Evolutionary conservation across 1,139 yeast genomes (phyloP).

Genomic region (Nakaseomyces bracarensis): DNA sequence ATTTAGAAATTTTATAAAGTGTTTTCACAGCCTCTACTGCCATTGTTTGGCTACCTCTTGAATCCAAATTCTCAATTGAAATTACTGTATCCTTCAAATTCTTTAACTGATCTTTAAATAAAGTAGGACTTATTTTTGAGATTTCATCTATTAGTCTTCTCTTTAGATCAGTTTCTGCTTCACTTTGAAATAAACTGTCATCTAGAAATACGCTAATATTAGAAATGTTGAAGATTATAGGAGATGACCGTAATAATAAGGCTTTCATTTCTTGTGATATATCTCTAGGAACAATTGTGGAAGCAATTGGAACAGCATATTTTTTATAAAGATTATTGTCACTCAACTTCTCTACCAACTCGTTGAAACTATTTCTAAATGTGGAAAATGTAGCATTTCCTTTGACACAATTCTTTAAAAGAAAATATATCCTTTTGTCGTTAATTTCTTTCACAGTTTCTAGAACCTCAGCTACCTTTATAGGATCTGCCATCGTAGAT

Average conservation of each 20-base stretch:
- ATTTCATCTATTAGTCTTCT: conserved; percentile 47
- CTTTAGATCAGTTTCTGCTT: conserved; percentile 34
- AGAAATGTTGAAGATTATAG: conserved; percentile 56
- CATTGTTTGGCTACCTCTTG: conserved; percentile 22
- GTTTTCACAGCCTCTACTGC: conserved; percentile 43
- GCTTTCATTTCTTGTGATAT: conserved; percentile 47
- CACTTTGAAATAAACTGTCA: conserved; percentile 36
- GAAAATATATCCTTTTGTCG: conserved; percentile 49
- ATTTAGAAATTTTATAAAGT: conserved; percentile 48
- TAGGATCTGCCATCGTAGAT: conserved; percentile 46
- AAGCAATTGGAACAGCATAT: conserved; percentile 34
- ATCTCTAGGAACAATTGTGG: conserved; percentile 40
- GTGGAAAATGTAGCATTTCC: conserved; percentile 55
- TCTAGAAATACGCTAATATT: conserved; percentile 50
- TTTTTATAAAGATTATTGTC: conserved; percentile 44
- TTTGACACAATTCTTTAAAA: conserved; percentile 47
- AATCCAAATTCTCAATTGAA: conserved; percentile 25
- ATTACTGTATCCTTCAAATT: conserved; percentile 41
- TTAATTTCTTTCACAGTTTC: conserved; percentile 45
- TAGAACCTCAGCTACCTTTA: conserved; percentile 42
- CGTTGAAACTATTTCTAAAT: conserved; percentile 53
- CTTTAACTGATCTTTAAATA: conserved; percentile 52
- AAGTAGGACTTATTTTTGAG: conserved; percentile 54
- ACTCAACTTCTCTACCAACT: conserved; percentile 45
- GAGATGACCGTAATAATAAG: conserved; percentile 53